Conservation (phyloP, 1,139 yeast species). For the Blastobotrys persicus region DNA sequence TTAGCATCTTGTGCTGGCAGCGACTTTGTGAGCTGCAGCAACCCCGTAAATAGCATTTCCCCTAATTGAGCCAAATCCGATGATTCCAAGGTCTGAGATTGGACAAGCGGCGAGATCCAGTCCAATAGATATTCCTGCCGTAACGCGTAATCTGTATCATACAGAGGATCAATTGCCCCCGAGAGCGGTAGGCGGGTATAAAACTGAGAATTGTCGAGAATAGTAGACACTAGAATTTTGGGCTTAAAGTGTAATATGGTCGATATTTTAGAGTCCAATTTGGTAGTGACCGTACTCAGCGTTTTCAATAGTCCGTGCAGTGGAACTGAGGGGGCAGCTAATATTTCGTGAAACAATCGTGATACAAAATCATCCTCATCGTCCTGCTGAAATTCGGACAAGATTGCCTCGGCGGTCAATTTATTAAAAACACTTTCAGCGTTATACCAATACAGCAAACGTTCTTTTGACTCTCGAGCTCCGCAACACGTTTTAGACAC, state of each 20-base stretch:
- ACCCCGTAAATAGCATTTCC: background rate
- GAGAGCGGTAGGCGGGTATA: background rate
- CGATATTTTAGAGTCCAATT: slow-evolving; percentile 11
- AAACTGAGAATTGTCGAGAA: slow-evolving; percentile 10
- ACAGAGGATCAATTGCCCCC: slow-evolving; percentile 1
- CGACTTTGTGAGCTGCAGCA: background rate
- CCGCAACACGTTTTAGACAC: background rate
- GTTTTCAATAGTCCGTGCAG: slow-evolving; percentile 14
- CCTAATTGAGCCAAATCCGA: background rate
- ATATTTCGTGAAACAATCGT: slow-evolving; percentile 9
- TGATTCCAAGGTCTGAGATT: background rate
- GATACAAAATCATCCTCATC: slow-evolving; percentile 10
- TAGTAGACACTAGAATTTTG: slow-evolving; percentile 5
- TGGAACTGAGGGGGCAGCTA: slow-evolving; percentile 10
- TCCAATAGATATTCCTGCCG: slow-evolving; percentile 9
- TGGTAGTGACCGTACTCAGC: slow-evolving; percentile 5
- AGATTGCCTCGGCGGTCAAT: background rate
- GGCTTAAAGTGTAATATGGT: slow-evolving; percentile 9
- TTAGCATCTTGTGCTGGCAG: background rate
- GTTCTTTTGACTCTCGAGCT: slow-evolving; percentile 4
- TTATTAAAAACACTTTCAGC: slow-evolving; percentile 6
- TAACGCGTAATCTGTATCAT: slow-evolving; percentile 9
- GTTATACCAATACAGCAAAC: slow-evolving; percentile 15
- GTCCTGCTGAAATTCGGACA: background rate
- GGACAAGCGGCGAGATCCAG: slow-evolving; percentile 12